These are phyloP conservation scores for Cordyceps tenuipes DNA, from an alignment of 2,329 filamentous ascomycete species.

Conservation along the genomic window DNA sequence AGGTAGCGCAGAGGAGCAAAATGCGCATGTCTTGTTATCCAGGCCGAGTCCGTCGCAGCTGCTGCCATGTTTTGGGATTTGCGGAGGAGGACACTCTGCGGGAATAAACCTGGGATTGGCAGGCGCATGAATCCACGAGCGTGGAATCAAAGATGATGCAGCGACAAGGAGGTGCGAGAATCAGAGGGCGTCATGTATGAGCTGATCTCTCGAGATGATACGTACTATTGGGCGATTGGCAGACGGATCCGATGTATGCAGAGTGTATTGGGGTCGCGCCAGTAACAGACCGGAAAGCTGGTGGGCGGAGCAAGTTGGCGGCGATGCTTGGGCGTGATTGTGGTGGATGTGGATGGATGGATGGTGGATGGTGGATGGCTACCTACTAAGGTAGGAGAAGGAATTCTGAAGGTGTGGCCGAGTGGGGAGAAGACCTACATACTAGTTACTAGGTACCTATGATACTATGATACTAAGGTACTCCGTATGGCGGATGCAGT, in stretches of 20 bases:
- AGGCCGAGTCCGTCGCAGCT: background rate
- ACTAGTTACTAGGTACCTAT: no score
- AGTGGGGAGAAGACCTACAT: background rate
- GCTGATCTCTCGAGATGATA: background rate
- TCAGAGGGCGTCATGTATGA: background rate
- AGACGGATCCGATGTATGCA: background rate
- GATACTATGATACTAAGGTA: no score
- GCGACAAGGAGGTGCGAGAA: background rate
- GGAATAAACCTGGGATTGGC: background rate
- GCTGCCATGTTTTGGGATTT: background rate
- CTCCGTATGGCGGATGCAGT: constrained; percentile 31
- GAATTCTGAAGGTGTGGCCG: background rate
- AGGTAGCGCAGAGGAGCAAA: background rate
- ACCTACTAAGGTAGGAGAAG: background rate
- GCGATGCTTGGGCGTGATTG: background rate
- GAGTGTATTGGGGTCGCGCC: background rate
- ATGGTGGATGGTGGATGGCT: background rate
- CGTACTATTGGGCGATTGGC: background rate
- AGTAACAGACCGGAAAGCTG: background rate
- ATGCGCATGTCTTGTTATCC: background rate
- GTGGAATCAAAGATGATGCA: background rate
- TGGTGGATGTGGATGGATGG: background rate
- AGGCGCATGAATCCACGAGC: background rate
- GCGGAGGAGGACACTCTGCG: background rate
- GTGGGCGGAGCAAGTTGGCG: background rate